A percentile compares a stretch with the other conserved stretches of the same genome.
Evolutionary conservation across 108 stramenopile genomes (phyloP).

Genomic region (Mediolabrus comicus): DNA sequence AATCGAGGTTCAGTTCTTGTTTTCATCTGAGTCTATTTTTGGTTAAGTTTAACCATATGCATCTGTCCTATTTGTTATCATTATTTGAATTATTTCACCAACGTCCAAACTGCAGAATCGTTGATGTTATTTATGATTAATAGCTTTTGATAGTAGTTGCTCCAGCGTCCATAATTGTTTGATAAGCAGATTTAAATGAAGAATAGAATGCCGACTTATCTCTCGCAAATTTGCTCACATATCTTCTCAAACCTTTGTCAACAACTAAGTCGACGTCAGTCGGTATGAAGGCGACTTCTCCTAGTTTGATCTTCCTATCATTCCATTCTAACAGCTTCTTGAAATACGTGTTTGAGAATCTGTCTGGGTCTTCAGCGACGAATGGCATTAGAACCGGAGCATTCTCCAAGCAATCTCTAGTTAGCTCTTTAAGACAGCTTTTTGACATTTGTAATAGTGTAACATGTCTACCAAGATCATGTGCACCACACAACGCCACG

Average conservation of each 20-base stretch:
- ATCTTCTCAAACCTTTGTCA: slow-evolving; percentile 40
- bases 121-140: slow-evolving; percentile 2
- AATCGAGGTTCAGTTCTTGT: too few species aligned
- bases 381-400: slow-evolving; percentile 64
- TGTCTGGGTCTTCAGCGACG: slow-evolving; percentile 45
- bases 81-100: too few species aligned
- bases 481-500: slow-evolving; percentile 54
- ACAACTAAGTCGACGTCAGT: slow-evolving; percentile 72
- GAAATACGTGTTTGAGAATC: slow-evolving; percentile 53
- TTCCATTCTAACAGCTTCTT: slow-evolving; percentile 53
- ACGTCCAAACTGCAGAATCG: too few species aligned
- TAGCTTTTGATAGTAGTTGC: slow-evolving; percentile 22
- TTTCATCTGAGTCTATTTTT: too few species aligned
- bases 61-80: too few species aligned
- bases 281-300: slow-evolving; percentile 61
- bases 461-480: slow-evolving; percentile 67
- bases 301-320: slow-evolving; percentile 42
- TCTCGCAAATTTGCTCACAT: slow-evolving; percentile 50
- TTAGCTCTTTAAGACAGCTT: slow-evolving; percentile 49
- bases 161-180: slow-evolving; percentile 50
- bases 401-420: slow-evolving; percentile 58
- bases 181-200: slow-evolving; percentile 42
- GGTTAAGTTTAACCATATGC: too few species aligned
- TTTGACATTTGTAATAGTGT: slow-evolving; percentile 59
- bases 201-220: slow-evolving; percentile 36